Conservation (phyloP, 2,329 filamentous ascomycete species). For the Capronia epimyces region DNA sequence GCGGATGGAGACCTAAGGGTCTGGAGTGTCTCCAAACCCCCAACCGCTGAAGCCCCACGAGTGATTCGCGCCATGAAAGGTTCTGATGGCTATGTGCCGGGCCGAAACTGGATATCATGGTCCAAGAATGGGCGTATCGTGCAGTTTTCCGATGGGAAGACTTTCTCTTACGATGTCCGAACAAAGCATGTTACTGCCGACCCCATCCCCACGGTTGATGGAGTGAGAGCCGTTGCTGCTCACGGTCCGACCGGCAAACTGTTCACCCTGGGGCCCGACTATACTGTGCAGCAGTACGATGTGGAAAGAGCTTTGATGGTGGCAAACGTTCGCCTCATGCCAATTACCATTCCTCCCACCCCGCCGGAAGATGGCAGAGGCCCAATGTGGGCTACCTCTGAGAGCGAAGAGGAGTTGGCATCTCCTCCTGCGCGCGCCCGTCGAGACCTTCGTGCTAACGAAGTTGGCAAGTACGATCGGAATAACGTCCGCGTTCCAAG, state of each 20-base stretch:
- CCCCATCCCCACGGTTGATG: slow-evolving; percentile 75
- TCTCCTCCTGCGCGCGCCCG: slow-evolving; percentile 71
- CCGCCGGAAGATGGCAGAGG: slow-evolving; percentile 65
- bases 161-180: slow-evolving; percentile 90
- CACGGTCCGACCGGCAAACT: slow-evolving; percentile 87
- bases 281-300: slow-evolving; percentile 92
- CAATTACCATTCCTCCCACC: slow-evolving; percentile 67
- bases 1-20: slow-evolving; percentile 87
- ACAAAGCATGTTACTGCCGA: slow-evolving; percentile 97
- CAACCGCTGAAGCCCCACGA: slow-evolving; percentile 67
- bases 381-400: slow-evolving; percentile 49
- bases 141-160: slow-evolving; percentile 87
- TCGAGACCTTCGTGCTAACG: slow-evolving; percentile 61
- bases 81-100: slow-evolving; percentile 58
- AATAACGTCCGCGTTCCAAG: slow-evolving; percentile 63
- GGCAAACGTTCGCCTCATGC: slow-evolving; percentile 78
- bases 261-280: slow-evolving; percentile 82
- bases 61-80: slow-evolving; percentile 82
- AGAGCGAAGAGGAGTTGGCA: slow-evolving; percentile 67
- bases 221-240: slow-evolving; percentile 74
- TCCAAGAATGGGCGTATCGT: slow-evolving; percentile 96
- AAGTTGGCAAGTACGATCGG: slow-evolving; percentile 56
- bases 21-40: slow-evolving; percentile 89
- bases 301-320: slow-evolving; percentile 80
- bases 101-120: slow-evolving; percentile 95